Base-by-base conservation (phyloP, 2,329 filamentous ascomycete genomes). In the Sarocladiaceae sp. region DNA sequence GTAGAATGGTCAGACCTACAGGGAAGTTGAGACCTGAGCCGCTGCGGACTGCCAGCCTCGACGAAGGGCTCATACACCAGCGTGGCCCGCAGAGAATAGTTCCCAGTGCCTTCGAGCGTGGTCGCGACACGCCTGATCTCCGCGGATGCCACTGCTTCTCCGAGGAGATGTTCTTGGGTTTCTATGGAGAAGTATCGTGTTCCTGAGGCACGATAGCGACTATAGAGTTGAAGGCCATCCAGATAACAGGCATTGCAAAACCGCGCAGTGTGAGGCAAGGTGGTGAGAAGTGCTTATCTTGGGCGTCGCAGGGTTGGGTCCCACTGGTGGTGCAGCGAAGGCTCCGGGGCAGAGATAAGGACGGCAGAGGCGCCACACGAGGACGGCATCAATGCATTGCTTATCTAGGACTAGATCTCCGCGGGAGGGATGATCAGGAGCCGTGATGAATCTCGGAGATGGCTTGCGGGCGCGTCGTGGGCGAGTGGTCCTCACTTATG, bases 401-500 rank as follows among this genome's bases (percentile, higher is more conserved):
- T 41, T 41, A 41, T 41, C 37, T 41, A 15, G 37, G 13, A 15
- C n/a, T 21, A 24, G 37, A 41, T 41, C 37, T 41, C 37, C 37
- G 37, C 37, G 37, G 37, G 37, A 41, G 26, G n/a, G n/a, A n/a
- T n/a, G n/a, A n/a, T n/a, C n/a, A n/a, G n/a, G 23, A 24, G 34
- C 34, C n/a, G 23, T 21, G 16, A 13, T 24, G 12, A 4, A 29
- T 5, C 9, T n/a, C 13, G 3, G 13, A 33, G 31, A 33, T n/a
- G 16, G 31, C 31, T 29, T 41, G 37, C 37, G 37, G 37, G 37
- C 37, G 37, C n/a, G n/a, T n/a, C n/a, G n/a, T n/a, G n/a, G n/a
- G n/a, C n/a, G n/a, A n/a, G n/a, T n/a, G n/a, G n/a, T n/a, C n/a
- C n/a, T n/a, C n/a, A n/a, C n/a, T n/a, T n/a, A n/a, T n/a, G n/a